These are phyloP conservation scores for Cryptococcus maquisensis DNA, from an alignment of 1,284 basidiomycete species.

Conservation along the genomic window DNA sequence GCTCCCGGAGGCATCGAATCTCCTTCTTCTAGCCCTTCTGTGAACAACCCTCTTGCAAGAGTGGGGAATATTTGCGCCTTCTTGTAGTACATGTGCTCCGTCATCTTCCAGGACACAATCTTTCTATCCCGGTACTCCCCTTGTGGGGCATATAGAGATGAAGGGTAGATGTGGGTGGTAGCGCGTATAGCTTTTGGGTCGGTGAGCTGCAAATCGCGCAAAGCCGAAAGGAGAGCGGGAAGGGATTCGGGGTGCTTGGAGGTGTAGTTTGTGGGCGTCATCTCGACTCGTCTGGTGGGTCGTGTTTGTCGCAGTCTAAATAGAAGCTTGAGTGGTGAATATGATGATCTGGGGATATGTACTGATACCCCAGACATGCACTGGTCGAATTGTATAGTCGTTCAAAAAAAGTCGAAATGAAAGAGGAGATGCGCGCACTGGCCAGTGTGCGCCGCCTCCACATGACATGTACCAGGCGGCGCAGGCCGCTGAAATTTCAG, in stretches of 20 bases:
- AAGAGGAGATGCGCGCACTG: too few species aligned
- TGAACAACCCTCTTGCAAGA: slow-evolving; percentile 81
- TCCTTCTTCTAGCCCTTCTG: slow-evolving; percentile 50
- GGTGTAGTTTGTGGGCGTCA: neutral
- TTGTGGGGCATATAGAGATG: slow-evolving; percentile 30
- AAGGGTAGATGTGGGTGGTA: slow-evolving; percentile 39
- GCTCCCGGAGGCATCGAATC: slow-evolving; percentile 32
- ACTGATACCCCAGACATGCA: too few species aligned
- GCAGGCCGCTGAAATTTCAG: too few species aligned
- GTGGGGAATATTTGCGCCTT: slow-evolving; percentile 87
- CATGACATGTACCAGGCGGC: too few species aligned
- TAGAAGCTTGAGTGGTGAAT: too few species aligned
- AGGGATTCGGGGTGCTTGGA: slow-evolving; percentile 28
- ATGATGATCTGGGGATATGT: too few species aligned
- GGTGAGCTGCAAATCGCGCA: slow-evolving; percentile 26
- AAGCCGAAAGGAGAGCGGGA: slow-evolving; percentile 30
- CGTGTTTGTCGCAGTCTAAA: too few species aligned
- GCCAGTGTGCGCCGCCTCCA: too few species aligned
- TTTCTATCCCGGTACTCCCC: slow-evolving; percentile 21
- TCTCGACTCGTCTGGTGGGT: too few species aligned
- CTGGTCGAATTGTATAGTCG: too few species aligned
- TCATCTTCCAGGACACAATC: slow-evolving; percentile 89
- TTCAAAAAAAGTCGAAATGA: too few species aligned
- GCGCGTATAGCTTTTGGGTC: slow-evolving; percentile 41
- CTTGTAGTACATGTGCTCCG: slow-evolving; percentile 85